Evolutionary conservation across 768 basidiomycete genomes (phyloP).

Genomic region (Chalciporus chontae): DNA sequence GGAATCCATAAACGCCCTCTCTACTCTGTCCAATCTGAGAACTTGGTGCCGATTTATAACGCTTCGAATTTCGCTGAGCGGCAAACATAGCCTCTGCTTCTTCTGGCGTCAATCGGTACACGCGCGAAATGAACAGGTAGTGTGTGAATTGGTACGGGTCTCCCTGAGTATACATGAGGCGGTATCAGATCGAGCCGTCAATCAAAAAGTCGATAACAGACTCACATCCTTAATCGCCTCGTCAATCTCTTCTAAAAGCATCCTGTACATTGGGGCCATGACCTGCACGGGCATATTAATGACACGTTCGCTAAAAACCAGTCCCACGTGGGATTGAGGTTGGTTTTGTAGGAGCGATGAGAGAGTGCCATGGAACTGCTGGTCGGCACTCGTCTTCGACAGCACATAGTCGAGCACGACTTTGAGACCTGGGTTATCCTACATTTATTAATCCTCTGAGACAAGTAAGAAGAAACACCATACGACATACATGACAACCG

Average conservation of each 20-base stretch:
- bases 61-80: constrained; percentile 40
- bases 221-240: constrained; percentile 65
- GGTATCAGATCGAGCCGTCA: not conserved
- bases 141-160: constrained; percentile 72
- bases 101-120: constrained; percentile 67
- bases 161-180: constrained; percentile 34
- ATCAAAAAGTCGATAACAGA: constrained; percentile 8
- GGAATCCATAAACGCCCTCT: constrained; percentile 69
- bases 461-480: not conserved
- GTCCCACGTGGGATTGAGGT: constrained; percentile 58
- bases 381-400: constrained; percentile 48
- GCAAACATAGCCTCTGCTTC: constrained; percentile 55
- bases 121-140: constrained; percentile 72
- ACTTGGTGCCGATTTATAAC: constrained; percentile 27
- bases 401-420: constrained; percentile 70
- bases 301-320: constrained; percentile 83
- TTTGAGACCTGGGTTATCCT: constrained; percentile 73
- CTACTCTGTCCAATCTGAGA: constrained; percentile 18
- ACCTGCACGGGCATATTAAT: constrained; percentile 96
- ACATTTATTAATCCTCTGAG: not conserved
- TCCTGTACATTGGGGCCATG: constrained; percentile 86
- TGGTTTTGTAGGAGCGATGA: constrained; percentile 34
- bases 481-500: constrained; percentile 59
- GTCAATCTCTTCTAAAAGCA: constrained; percentile 82
- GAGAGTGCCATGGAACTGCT: constrained; percentile 50